Percentiles rank a stretch among this genome's conserved stretches.
Conservation (phyloP, 75 land plant genomes). For the Selaginella moellendorffii region DNA sequence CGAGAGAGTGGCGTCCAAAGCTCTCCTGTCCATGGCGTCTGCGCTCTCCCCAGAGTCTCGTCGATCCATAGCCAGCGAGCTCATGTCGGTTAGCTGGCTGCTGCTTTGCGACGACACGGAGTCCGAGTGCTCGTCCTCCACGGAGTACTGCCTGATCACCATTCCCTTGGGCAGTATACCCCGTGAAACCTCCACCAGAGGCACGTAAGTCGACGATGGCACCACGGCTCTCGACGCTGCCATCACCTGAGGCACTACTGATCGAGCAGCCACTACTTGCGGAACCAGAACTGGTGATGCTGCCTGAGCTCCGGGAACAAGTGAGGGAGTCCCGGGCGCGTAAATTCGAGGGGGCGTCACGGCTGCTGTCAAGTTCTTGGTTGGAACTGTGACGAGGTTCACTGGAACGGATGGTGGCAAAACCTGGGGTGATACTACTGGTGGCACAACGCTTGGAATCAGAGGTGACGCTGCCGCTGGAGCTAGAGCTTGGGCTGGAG, state of each 20-base stretch:
- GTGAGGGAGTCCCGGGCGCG: neutral
- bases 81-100: too few species aligned
- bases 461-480: too few species aligned
- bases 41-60: too few species aligned
- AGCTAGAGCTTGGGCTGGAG: too few species aligned
- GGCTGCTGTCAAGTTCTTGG: neutral
- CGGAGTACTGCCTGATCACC: neutral
- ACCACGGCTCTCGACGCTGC: neutral
- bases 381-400: too few species aligned
- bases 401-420: too few species aligned
- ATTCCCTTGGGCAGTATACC: neutral
- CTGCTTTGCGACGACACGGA: neutral
- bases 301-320: neutral
- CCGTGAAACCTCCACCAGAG: neutral
- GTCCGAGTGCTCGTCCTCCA: neutral
- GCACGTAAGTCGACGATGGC: neutral
- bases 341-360: neutral
- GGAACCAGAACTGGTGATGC: neutral
- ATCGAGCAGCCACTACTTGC: neutral
- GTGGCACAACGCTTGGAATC: too few species aligned
- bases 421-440: too few species aligned
- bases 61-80: too few species aligned
- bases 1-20: too few species aligned
- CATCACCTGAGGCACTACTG: neutral
- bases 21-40: too few species aligned